Percentiles rank a stretch among this genome's conserved stretches.
Conservation (phyloP, 495 filamentous ascomycete species). For the Daldinia childiae region DNA sequence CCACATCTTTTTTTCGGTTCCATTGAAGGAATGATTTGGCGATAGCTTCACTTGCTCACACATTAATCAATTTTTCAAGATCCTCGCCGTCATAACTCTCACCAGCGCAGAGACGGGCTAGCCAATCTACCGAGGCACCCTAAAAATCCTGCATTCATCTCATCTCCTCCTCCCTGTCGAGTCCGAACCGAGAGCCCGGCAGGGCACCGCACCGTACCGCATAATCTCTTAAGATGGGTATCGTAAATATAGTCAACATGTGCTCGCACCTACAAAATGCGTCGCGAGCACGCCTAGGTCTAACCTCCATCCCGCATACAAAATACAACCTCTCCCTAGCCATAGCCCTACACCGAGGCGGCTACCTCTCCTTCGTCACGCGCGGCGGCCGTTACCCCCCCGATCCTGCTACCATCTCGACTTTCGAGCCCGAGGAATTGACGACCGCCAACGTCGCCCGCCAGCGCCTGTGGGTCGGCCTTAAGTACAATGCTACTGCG, state of each 20-base stretch:
- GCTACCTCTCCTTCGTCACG: slow-evolving; percentile 84
- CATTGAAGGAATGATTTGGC: background rate
- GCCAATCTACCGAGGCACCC: background rate
- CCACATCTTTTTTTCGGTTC: slow-evolving; percentile 20
- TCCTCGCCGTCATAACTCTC: background rate
- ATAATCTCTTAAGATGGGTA: slow-evolving; percentile 72
- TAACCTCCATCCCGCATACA: slow-evolving; percentile 85
- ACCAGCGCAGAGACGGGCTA: background rate
- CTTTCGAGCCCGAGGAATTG: slow-evolving; percentile 65
- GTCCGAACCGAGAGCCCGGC: slow-evolving; percentile 17
- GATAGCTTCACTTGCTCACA: slow-evolving; percentile 24
- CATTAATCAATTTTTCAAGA: background rate
- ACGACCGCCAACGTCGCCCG: slow-evolving; percentile 81
- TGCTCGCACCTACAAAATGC: slow-evolving; percentile 97
- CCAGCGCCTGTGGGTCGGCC: slow-evolving; percentile 85
- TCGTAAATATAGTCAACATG: slow-evolving; percentile 79
- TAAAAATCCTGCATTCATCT: too few species aligned
- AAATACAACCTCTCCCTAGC: slow-evolving; percentile 81
- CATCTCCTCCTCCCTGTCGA: background rate
- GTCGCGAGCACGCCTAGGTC: slow-evolving; percentile 81
- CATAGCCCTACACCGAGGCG: slow-evolving; percentile 80
- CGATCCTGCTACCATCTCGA: slow-evolving; percentile 60
- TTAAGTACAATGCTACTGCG: slow-evolving; percentile 77
- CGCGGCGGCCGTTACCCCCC: slow-evolving; percentile 77
- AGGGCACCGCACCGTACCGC: slow-evolving; percentile 14